Base-by-base conservation (phyloP, 2,329 filamentous ascomycete species). In the Leptographium procerum region DNA sequence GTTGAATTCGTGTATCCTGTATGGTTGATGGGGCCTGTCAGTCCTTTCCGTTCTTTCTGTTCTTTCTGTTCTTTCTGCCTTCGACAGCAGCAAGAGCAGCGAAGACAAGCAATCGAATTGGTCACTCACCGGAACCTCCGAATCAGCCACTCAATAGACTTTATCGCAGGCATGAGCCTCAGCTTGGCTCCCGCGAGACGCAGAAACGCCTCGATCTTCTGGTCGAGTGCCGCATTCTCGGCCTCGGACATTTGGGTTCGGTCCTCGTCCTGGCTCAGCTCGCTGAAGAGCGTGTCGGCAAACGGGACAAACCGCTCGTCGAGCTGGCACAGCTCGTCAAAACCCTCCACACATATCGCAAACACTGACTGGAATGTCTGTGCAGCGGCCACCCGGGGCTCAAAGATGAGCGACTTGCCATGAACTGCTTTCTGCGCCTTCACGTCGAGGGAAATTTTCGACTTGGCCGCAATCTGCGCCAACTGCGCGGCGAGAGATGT, bases 381-480 rank as follows among this genome's bases (percentile, higher is more conserved):
- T 19, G 85, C 85, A 7, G 88, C 86, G 55, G 94, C 94, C 65
- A 92, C 80, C 68, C 85, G 84, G 61, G 88, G 82, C 66, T 96
- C 91, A 76, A 95, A 99, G 60, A 99, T 89, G 61, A 99, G 77
- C 57, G 94, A 99, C 72, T 96, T 92, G 64, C 89, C 89, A 74
- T 99, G 94, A 62, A 89, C 85, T 61, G 88, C 84, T 73, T 91
- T 92, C 75, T 96, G 91, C 67, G 91, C 89, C 74, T 95, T 96
- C 66, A 96, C 81, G 70, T 97, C 89, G 67, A 97, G 83, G 65
- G 92, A 87, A 69, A 91, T 87, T 66, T 91, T 95, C 66, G 90
- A 95, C 68, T 88, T 89, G 64, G 88, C 86, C 66, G 91, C 89
- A 69, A 99, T 91, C 70, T 89, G 85, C 77, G 91, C 89, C 77